Base-by-base conservation (phyloP, 106 monocot genomes). In the Allium fistulosum region DNA sequence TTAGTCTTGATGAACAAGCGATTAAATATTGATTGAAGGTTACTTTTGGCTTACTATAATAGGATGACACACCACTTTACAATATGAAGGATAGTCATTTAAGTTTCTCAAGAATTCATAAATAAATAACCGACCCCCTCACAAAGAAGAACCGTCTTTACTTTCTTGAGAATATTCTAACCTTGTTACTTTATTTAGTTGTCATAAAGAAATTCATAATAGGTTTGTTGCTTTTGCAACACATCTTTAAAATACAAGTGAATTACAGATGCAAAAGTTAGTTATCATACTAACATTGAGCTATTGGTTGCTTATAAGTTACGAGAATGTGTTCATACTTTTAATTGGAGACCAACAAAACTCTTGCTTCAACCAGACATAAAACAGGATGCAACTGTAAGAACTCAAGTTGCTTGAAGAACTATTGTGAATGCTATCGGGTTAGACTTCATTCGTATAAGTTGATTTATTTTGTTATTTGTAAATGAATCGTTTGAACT, bases 351-450 rank as follows among this genome's bases (percentile, higher is more conserved):
- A 49, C 77, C 53, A 92, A 92, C 73, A 92, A 82, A 45, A 97
- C 96, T 62, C 96, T 91, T 26, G 88, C 96, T 79, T 92, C 96
- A 63, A 88, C 88, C 37, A 77, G 92, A 27, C 96, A 97, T 73
- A 97, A 97, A 80, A 86, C 82, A 66, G 92, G 96, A 49, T 97
- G 96, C 58, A 97, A 97, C 70, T 97, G 96, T 71, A 97, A 97
- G 69, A 97, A 92, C 57, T 97, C 96, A 46, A 92, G 80, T 68
- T 97, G 96, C 61, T 74, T 97, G 14, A 97, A 97, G 82, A 97
- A 97, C 80, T 97, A 97, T 53, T 92, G 92, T 68, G 96, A 97
- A 78, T 97, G 96, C 71, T 97, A 82, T 66, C 96, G 91, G 96
- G 96, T 97, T 71, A 51, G 16, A 69, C 66, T 75, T 61, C 13